Evolutionary conservation across 805 yeast species (phyloP).

Genomic region (Candida oleophila): DNA sequence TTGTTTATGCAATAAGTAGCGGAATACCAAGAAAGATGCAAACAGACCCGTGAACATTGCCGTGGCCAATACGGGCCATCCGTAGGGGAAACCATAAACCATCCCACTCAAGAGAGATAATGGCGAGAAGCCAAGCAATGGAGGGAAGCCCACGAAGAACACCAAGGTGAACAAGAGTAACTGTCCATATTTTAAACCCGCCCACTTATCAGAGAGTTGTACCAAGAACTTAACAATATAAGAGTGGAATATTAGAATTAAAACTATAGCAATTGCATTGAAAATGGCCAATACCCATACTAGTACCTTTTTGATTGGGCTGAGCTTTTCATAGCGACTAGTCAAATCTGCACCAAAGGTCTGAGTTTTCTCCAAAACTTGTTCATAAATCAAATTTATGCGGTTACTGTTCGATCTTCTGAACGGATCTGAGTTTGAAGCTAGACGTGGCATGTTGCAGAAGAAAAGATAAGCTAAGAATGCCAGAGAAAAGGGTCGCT

Average conservation of each 20-base stretch:
- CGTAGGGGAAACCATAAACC: constrained; percentile 75
- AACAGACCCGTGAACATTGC: constrained; percentile 76
- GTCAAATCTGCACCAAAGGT: background rate
- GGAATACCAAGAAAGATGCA: constrained; percentile 67
- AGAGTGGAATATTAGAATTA: constrained; percentile 34
- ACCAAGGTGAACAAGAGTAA: constrained; percentile 51
- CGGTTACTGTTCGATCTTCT: background rate
- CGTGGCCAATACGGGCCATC: constrained; percentile 73
- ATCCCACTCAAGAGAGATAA: constrained; percentile 70
- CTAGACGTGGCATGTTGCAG: background rate
- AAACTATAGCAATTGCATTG: constrained; percentile 16
- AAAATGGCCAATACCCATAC: constrained; percentile 13
- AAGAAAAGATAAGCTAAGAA: background rate
- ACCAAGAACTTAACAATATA: constrained; percentile 37
- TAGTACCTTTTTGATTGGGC: constrained; percentile 13
- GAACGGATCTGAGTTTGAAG: constrained; percentile 1
- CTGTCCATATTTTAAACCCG: constrained; percentile 37
- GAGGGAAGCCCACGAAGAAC: constrained; percentile 82
- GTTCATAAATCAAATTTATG: background rate
- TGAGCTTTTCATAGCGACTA: constrained; percentile 20
- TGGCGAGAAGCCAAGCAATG: constrained; percentile 78
- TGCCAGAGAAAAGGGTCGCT: background rate
- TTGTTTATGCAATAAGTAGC: constrained; percentile 52
- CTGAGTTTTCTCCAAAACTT: background rate
- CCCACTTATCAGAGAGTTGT: constrained; percentile 45